These are phyloP conservation scores for Xylariaceae sp. DNA, from an alignment of 2,329 filamentous ascomycete genomes.

Conservation along the genomic window DNA sequence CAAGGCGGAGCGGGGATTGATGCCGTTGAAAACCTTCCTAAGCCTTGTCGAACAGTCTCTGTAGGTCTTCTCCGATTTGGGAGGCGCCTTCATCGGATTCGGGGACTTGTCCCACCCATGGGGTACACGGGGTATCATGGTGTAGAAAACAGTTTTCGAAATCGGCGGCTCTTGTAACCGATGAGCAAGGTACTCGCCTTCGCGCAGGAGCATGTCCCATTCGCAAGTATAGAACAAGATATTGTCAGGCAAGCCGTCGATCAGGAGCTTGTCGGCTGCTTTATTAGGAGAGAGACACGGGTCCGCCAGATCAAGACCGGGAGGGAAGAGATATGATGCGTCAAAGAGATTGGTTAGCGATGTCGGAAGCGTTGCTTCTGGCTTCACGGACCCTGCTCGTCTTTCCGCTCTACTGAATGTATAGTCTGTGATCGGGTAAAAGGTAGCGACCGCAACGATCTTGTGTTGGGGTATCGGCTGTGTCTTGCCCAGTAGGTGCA, in stretches of 20 bases:
- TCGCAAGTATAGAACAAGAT: slow-evolving; percentile 58
- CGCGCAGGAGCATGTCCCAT: slow-evolving; percentile 58
- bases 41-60: slow-evolving; percentile 47
- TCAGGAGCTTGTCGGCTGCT: slow-evolving; percentile 47
- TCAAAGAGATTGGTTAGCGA: slow-evolving; percentile 59
- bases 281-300: slow-evolving; percentile 54
- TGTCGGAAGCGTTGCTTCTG: slow-evolving; percentile 53
- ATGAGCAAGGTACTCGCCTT: slow-evolving; percentile 56
- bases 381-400: slow-evolving; percentile 46
- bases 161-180: slow-evolving; percentile 44
- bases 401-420: slow-evolving; percentile 52
- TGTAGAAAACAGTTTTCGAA: slow-evolving; percentile 52
- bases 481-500: slow-evolving; percentile 27
- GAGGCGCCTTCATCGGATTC: slow-evolving; percentile 49
- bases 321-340: slow-evolving; percentile 53
- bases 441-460: slow-evolving; percentile 50
- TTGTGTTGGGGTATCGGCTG: slow-evolving; percentile 35
- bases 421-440: slow-evolving; percentile 60
- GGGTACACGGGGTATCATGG: slow-evolving; percentile 51
- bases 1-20: slow-evolving; percentile 12
- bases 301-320: slow-evolving; percentile 43
- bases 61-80: slow-evolving; percentile 49
- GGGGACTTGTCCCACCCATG: slow-evolving; percentile 65
- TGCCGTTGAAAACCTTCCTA: slow-evolving; percentile 37
- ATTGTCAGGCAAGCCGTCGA: slow-evolving; percentile 42